Base-by-base conservation (phyloP, 768 basidiomycete species). In the Calvatia gigantea region DNA sequence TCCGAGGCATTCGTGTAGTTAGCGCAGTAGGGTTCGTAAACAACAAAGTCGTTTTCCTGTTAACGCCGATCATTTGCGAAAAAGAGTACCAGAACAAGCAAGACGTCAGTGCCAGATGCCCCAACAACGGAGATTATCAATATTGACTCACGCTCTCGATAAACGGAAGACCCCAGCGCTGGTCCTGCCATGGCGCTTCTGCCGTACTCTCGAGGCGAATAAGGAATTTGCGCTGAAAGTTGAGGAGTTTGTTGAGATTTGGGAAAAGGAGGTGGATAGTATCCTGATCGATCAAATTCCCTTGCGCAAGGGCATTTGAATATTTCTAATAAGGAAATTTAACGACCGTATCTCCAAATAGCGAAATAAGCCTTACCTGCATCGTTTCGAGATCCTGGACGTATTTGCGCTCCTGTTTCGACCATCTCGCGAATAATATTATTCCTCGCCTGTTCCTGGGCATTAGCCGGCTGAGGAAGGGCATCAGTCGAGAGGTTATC, bases 1-100 rank as follows among this genome's bases (percentile, higher is more conserved):
- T 92, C 90, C 60, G 87, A 81, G 8, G 94, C 94, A 60, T 84
- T 86, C 27, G 87, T 89, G 73, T 94, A 94, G 71, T 97, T 96
- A 51, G 91, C 92, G 72, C 94, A 98, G 70, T 97, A 99, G 7
- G 96, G 94, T 66, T 97, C 94, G 70, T 99, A 99, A 32, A 94
- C 92, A 28, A 85, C 82, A 64, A 99, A 98, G 64, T 95, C 94
- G 54, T 93, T 84, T 80, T 99, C 96, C 91, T 98, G 78, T 82
- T 82, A 76, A 54, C 74, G 68, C 73, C 55, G 66, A 68, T 57
- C 50, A 59, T 60, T 62, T 41, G 48, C 75, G 71, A 58, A 53
- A 75, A 68, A 72, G 62, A 76, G 77, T 59, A 74, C 52, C 65
- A 66, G 64, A 64, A 63, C 62, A 60, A 45, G 51, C 56, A 47